phyloP scores from a whole-genome alignment of 192 early-diverging fungal genomes.

The Coemansia sp. region DNA sequence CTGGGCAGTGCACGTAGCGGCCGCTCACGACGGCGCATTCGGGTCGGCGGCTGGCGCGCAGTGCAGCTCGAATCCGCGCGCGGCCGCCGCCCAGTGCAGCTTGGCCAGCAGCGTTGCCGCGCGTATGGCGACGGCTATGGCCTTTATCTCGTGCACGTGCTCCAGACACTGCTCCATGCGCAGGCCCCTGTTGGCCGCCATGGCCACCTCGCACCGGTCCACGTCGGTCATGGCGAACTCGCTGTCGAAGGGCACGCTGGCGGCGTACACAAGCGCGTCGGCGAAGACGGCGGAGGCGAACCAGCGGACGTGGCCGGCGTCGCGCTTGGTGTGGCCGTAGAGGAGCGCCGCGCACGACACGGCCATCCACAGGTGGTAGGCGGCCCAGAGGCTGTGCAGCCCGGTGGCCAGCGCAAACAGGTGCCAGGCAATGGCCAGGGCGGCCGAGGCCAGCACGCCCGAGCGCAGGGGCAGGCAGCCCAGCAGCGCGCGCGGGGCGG shows the following conservation, averaged over 20 bases:
- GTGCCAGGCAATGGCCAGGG: slow-evolving; percentile 14
- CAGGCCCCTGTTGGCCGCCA: slow-evolving; percentile 27
- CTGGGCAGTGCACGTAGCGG: too few species aligned
- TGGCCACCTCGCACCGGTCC: slow-evolving; percentile 35
- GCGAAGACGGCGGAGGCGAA: slow-evolving; percentile 27
- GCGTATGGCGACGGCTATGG: slow-evolving; percentile 34
- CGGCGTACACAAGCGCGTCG: slow-evolving; percentile 21
- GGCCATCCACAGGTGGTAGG: slow-evolving; percentile 36
- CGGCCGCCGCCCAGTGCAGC: slow-evolving; percentile 16
- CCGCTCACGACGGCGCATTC: not conserved
- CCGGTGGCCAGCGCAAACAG: slow-evolving; percentile 8
- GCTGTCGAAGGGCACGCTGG: slow-evolving; percentile 8
- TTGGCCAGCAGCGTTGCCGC: slow-evolving; percentile 16
- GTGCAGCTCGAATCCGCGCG: slow-evolving; percentile 13
- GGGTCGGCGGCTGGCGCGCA: too few species aligned
- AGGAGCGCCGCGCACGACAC: slow-evolving; percentile 37
- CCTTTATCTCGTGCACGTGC: slow-evolving; percentile 43
- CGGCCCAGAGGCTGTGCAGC: slow-evolving; percentile 23
- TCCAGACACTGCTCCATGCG: slow-evolving; percentile 31
- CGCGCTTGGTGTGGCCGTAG: slow-evolving; percentile 37
- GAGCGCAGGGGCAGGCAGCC: slow-evolving; percentile 17
- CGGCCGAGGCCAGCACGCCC: slow-evolving; percentile 11
- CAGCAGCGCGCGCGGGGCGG: too few species aligned
- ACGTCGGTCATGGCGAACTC: slow-evolving; percentile 30
- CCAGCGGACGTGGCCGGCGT: slow-evolving; percentile 37